A percentile compares a stretch with the other conserved stretches of the same genome.
Conservation (phyloP, 2,329 filamentous ascomycete genomes). For the Grosmannia clavigera region DNA sequence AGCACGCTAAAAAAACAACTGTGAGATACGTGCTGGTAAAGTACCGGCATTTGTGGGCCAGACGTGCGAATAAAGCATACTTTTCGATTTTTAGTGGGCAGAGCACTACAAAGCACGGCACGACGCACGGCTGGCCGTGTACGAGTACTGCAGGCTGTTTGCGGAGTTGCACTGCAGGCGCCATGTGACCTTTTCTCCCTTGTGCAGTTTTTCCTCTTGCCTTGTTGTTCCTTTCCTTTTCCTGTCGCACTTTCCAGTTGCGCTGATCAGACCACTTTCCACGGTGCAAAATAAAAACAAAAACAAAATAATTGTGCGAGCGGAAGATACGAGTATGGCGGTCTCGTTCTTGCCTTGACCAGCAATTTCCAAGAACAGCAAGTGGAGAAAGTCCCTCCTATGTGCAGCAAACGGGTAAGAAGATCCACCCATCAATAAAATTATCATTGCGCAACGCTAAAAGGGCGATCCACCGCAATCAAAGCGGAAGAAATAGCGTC, state of each 20-base stretch:
- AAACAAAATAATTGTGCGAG: background rate
- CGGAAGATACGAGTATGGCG: background rate
- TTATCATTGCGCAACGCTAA: constrained; percentile 13
- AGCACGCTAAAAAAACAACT: background rate
- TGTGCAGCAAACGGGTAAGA: constrained; percentile 5
- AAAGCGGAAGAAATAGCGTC: constrained; percentile 6
- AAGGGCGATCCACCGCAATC: constrained; percentile 13
- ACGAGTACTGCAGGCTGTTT: background rate
- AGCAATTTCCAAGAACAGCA: background rate
- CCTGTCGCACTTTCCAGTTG: background rate
- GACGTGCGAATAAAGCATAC: background rate
- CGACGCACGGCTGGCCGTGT: background rate
- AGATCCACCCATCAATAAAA: constrained; percentile 10
- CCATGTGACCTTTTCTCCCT: background rate
- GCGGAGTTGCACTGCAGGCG: background rate
- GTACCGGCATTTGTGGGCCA: background rate
- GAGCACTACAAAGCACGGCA: background rate
- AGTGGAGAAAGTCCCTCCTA: background rate
- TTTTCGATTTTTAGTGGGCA: background rate
- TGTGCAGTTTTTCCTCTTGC: background rate
- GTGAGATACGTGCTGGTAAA: background rate
- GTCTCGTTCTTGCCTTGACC: background rate
- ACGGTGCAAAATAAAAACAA: background rate
- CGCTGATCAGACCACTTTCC: background rate
- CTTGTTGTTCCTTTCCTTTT: background rate